phyloP scores from a whole-genome alignment of 2,329 filamentous ascomycete species.

The Trichoderma lentiforme region DNA sequence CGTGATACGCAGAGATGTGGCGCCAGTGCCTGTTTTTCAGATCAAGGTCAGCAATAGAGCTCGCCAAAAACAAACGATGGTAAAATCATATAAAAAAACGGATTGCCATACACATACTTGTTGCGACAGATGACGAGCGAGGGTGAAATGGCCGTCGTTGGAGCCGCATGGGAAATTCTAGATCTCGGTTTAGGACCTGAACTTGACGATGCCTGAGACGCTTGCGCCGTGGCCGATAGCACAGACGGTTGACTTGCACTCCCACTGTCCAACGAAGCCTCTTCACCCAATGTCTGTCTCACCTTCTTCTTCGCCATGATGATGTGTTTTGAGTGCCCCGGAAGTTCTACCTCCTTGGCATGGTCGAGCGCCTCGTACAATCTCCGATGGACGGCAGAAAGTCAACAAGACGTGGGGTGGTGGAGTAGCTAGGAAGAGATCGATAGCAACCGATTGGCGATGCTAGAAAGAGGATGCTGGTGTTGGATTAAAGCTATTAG shows the following conservation, averaged over 20 bases:
- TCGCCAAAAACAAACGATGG: not conserved
- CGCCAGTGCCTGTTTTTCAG: conserved; percentile 66
- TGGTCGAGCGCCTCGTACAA: not conserved
- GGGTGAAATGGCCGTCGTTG: conserved; percentile 17
- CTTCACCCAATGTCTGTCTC: conserved; percentile 37
- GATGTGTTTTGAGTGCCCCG: not conserved
- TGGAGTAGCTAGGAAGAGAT: not conserved
- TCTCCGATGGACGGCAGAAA: not conserved
- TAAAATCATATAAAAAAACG: not conserved
- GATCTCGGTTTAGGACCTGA: conserved; percentile 4
- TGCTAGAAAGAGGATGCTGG: not conserved
- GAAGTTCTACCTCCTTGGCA: not conserved
- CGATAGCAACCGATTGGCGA: not conserved
- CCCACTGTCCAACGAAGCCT: not conserved
- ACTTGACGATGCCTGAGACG: not conserved
- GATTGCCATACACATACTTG: conserved; percentile 51
- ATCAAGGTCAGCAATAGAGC: not conserved
- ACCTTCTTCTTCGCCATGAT: conserved; percentile 48
- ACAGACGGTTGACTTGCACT: not conserved
- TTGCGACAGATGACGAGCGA: conserved; percentile 52
- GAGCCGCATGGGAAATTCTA: conserved; percentile 16
- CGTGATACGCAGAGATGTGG: conserved; percentile 80
- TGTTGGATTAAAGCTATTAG: not conserved
- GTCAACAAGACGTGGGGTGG: not conserved
- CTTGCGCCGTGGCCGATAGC: not conserved